Conservation (phyloP, 257 asterid species). For the Lavandula angustifolia region DNA sequence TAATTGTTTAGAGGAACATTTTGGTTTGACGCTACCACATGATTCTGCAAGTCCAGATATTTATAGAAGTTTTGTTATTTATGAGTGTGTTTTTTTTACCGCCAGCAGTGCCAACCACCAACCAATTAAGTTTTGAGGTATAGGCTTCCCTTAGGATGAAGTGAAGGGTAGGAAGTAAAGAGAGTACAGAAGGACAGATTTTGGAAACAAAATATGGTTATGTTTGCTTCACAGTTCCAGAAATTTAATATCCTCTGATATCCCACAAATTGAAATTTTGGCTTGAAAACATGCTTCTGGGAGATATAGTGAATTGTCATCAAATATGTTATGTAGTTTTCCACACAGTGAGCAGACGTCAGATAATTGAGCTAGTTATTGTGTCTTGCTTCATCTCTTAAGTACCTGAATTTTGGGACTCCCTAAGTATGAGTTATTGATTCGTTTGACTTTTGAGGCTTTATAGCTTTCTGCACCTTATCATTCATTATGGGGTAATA, state of each 20-base stretch:
- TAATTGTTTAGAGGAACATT: constrained; percentile 9
- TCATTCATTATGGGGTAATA: constrained; percentile 1
- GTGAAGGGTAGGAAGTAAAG: not conserved
- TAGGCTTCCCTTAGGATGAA: constrained; percentile 12
- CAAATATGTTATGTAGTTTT: not conserved
- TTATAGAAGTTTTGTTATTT: constrained; percentile 13
- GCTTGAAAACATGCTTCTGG: constrained; percentile 17
- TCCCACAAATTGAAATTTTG: constrained; percentile 6
- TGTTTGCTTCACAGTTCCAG: constrained; percentile 4
- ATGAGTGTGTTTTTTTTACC: not conserved
- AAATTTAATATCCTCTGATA: constrained; percentile 1
- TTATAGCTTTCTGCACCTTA: constrained; percentile 22
- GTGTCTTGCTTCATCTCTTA: not conserved
- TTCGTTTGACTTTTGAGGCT: constrained; percentile 4
- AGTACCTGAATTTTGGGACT: constrained; percentile 5
- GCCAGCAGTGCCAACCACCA: not conserved
- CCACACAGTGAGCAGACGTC: constrained; percentile 1
- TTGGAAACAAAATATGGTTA: constrained; percentile 1
- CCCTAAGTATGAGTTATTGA: constrained; percentile 3
- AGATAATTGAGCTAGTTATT: not conserved
- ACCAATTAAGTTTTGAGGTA: constrained; percentile 4
- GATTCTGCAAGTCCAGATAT: constrained; percentile 19
- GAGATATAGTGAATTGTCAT: not conserved
- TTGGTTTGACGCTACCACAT: constrained; percentile 5
- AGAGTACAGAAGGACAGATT: constrained; percentile 10